Evolutionary conservation across 176 grass and related monocot species (phyloP).

Genomic region (Musa troglodytarum): DNA sequence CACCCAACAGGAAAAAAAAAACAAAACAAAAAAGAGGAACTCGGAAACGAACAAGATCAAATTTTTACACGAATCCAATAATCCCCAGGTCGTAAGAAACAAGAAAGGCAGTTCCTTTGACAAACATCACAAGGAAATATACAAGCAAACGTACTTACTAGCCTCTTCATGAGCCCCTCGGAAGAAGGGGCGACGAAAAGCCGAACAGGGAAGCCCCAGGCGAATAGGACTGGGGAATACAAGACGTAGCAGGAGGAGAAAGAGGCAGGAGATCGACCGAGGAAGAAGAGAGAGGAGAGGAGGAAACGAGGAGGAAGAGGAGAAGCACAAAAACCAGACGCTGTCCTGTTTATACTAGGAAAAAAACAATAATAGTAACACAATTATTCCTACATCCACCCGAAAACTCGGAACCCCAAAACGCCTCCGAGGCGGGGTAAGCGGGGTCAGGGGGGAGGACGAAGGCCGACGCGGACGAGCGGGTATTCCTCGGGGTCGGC

Average conservation of each 20-base stretch:
- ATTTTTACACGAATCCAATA: background rate
- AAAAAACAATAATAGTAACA: constrained; percentile 7
- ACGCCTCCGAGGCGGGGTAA: background rate
- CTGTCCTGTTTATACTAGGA: constrained; percentile 1
- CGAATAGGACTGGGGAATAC: background rate
- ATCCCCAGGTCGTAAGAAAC: background rate
- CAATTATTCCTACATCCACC: background rate
- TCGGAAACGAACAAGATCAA: background rate
- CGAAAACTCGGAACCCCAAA: background rate
- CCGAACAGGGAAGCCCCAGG: background rate
- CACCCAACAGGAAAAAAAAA: background rate
- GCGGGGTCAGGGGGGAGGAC: background rate
- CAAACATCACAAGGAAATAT: background rate
- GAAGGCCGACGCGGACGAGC: background rate
- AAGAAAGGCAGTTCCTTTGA: constrained; percentile 4
- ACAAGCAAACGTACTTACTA: constrained; percentile 65
- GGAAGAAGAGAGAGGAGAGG: background rate
- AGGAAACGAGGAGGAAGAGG: background rate
- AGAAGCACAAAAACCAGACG: constrained; percentile 12
- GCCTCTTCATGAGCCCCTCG: constrained; percentile 53
- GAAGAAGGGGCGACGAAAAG: constrained; percentile 3
- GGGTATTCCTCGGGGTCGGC: background rate
- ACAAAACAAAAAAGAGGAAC: background rate
- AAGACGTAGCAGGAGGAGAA: background rate
- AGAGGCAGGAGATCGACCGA: constrained; percentile 7